Percentiles rank a stretch among this genome's conserved stretches.
These are phyloP conservation scores for Kodamaea jinghongensis DNA, from an alignment of 805 yeast species.

Conservation along the genomic window DNA sequence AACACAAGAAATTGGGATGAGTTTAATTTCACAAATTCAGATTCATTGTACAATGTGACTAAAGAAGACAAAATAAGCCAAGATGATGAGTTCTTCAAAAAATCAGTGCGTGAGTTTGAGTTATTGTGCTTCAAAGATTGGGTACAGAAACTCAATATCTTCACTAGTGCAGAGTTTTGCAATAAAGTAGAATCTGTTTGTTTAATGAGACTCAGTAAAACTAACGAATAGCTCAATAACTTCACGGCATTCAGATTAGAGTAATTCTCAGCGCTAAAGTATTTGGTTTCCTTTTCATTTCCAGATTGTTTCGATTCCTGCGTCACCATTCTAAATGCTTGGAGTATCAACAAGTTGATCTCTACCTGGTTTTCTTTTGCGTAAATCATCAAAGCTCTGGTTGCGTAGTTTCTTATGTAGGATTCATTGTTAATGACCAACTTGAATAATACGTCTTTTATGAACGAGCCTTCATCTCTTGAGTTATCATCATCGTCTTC, in stretches of 20 bases:
- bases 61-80: conserved; percentile 42
- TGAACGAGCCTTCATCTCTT: conserved; percentile 20
- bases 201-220: conserved; percentile 34
- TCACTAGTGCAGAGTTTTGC: conserved; percentile 40
- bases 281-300: conserved; percentile 9
- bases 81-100: conserved; percentile 31
- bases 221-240: conserved; percentile 33
- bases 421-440: conserved; percentile 32
- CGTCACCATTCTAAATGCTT: conserved; percentile 28
- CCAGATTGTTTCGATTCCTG: conserved; percentile 23
- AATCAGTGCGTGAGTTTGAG: conserved; percentile 17
- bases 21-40: conserved; percentile 42
- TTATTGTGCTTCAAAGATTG: conserved; percentile 41
- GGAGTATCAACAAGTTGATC: conserved; percentile 33
- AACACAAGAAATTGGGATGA: conserved; percentile 44
- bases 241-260: conserved; percentile 19
- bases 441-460: conserved; percentile 29
- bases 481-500: conserved; percentile 16
- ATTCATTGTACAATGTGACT: conserved; percentile 38
- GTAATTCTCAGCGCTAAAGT: conserved; percentile 17
- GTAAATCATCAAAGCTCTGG: conserved; percentile 29
- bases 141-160: conserved; percentile 44
- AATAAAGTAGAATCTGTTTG: conserved; percentile 33
- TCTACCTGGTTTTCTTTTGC: conserved; percentile 31
- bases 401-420: conserved; percentile 35